Conservation (phyloP, 805 yeast species). For the Teunomyces aglyptinius region DNA sequence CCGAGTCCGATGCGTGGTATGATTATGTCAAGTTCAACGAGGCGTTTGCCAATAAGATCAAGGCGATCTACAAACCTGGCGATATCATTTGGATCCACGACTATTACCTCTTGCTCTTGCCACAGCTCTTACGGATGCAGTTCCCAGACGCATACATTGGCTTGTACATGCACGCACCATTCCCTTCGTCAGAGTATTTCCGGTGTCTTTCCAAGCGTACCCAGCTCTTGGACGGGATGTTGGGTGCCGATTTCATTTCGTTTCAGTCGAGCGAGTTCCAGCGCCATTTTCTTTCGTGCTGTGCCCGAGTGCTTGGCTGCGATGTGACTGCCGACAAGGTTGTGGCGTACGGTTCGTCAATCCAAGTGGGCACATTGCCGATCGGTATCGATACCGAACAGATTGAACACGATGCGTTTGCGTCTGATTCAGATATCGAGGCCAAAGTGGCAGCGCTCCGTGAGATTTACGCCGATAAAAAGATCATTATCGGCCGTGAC, state of each 20-base stretch:
- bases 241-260: conserved; percentile 83
- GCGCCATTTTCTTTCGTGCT: conserved; percentile 87
- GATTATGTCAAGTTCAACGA: conserved; percentile 90
- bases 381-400: conserved; percentile 82
- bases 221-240: conserved; percentile 82
- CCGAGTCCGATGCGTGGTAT: conserved; percentile 73
- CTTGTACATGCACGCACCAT: conserved; percentile 83
- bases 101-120: conserved; percentile 76
- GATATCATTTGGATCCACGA: conserved; percentile 93
- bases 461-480: conserved; percentile 60
- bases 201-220: conserved; percentile 82
- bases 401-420: conserved; percentile 62
- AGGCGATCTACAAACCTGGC: conserved; percentile 75
- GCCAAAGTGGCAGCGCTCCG: conserved; percentile 64
- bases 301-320: conserved; percentile 83
- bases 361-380: conserved; percentile 74
- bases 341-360: conserved; percentile 72
- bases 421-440: conserved; percentile 42
- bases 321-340: conserved; percentile 61
- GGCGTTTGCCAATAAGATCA: conserved; percentile 78
- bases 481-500: conserved; percentile 91
- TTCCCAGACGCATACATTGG: conserved; percentile 74
- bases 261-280: conserved; percentile 86
- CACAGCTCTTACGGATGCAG: conserved; percentile 77
- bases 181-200: conserved; percentile 92